Evolutionary conservation across 208 protist species (phyloP).

Genomic region (Wallacemonas sp.): DNA sequence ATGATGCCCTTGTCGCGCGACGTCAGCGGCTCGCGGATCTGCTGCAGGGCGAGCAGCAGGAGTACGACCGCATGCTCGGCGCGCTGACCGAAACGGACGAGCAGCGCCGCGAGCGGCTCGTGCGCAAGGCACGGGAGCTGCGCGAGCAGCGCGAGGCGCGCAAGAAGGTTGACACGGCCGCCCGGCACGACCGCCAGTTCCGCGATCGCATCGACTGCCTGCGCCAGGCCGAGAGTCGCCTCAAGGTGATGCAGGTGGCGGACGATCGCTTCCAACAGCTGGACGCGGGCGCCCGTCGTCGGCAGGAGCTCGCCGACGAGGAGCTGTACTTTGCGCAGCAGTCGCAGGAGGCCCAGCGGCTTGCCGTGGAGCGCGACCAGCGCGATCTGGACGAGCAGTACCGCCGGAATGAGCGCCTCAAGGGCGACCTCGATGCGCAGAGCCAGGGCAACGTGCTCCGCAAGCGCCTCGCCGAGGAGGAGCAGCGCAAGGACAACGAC

Average conservation of each 20-base stretch:
- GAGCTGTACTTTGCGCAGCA: slow-evolving; percentile 78
- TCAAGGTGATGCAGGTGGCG: slow-evolving; percentile 85
- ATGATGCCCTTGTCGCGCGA: slow-evolving; percentile 74
- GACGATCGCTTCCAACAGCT: slow-evolving; percentile 78
- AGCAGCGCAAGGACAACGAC: slow-evolving; percentile 45
- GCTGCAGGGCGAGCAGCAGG: slow-evolving; percentile 53
- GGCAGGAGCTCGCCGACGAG: slow-evolving; percentile 45
- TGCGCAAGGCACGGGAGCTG: slow-evolving; percentile 75
- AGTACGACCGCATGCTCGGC: slow-evolving; percentile 74
- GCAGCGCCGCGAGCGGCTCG: slow-evolving; percentile 80
- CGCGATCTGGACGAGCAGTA: slow-evolving; percentile 63
- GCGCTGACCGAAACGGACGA: slow-evolving; percentile 79
- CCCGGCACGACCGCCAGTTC: slow-evolving; percentile 73
- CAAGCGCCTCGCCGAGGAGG: slow-evolving; percentile 31
- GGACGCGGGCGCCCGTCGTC: slow-evolving; percentile 39
- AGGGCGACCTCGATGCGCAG: slow-evolving; percentile 71
- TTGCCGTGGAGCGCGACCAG: slow-evolving; percentile 62
- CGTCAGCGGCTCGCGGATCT: slow-evolving; percentile 73
- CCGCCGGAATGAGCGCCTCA: slow-evolving; percentile 36
- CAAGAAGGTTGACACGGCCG: slow-evolving; percentile 49
- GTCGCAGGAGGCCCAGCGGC: slow-evolving; percentile 59
- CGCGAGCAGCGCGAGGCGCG: slow-evolving; percentile 59
- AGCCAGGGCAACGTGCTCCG: slow-evolving; percentile 68
- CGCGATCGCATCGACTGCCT: slow-evolving; percentile 79
- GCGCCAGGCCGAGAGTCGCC: slow-evolving; percentile 80